Percentiles rank a stretch among this genome's conserved stretches.
phyloP scores from a whole-genome alignment of 768 basidiomycete genomes.

The Kwoniella mangroviensis region DNA sequence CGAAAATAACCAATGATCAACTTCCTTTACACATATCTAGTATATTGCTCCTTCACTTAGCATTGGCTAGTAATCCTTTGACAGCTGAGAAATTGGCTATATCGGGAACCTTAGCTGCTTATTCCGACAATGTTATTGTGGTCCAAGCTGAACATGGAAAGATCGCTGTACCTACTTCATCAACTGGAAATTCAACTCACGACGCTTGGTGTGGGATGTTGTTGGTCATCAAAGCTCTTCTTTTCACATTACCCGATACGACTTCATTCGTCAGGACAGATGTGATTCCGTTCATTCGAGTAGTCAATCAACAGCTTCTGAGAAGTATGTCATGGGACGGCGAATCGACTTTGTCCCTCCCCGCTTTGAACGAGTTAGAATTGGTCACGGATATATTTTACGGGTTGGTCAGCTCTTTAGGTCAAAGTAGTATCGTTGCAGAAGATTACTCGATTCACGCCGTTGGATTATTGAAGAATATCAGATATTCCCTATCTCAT shows the following conservation, averaged over 20 bases:
- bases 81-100: conserved; percentile 85
- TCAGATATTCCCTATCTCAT: conserved; percentile 89
- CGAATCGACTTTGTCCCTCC: conserved; percentile 73
- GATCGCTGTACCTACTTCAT: conserved; percentile 67
- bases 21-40: conserved; percentile 74
- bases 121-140: conserved; percentile 80
- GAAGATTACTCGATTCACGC: conserved; percentile 71
- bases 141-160: conserved; percentile 74
- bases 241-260: conserved; percentile 67
- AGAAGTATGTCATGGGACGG: conserved; percentile 81
- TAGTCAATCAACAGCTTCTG: conserved; percentile 79
- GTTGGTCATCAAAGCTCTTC: conserved; percentile 73
- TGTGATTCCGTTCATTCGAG: conserved; percentile 79
- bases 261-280: conserved; percentile 76
- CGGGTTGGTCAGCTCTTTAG: conserved; percentile 67
- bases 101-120: conserved; percentile 78
- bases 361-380: conserved; percentile 81
- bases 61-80: conserved; percentile 72
- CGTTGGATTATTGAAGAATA: conserved; percentile 76
- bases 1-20: conserved; percentile 64
- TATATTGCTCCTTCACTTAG: conserved; percentile 83
- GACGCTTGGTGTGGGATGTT: conserved; percentile 82
- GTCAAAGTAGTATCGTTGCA: conserved; percentile 60
- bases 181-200: conserved; percentile 79
- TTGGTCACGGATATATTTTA: conserved; percentile 77